Percentiles rank a stretch among this genome's conserved stretches.
Conservation (phyloP, 768 basidiomycete genomes). For the Suillus paluster region DNA sequence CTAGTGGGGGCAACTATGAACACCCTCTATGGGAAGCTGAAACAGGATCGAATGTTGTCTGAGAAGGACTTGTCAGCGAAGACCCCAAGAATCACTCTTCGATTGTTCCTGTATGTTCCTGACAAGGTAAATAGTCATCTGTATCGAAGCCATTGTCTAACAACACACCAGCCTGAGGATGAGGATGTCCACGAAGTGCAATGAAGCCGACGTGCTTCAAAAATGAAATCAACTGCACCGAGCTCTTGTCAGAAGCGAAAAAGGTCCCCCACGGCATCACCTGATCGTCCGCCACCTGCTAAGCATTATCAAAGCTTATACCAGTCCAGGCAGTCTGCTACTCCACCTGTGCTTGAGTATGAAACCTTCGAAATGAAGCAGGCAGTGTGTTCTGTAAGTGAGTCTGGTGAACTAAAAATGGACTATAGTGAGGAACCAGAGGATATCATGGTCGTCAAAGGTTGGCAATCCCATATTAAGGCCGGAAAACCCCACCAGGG, state of each 20-base stretch:
- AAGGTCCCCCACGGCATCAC: neutral
- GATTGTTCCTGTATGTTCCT: neutral
- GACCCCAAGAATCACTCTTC: neutral
- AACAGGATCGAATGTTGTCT: neutral
- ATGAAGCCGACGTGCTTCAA: neutral
- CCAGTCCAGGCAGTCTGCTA: neutral
- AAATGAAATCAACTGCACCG: neutral
- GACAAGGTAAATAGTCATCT: neutral
- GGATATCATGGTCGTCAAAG: conserved; percentile 13
- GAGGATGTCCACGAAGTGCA: neutral
- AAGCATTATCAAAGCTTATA: conserved; percentile 9
- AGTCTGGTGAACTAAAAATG: neutral
- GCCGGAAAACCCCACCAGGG: conserved; percentile 10
- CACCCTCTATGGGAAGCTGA: neutral
- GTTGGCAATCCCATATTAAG: conserved; percentile 11
- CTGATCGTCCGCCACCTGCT: neutral
- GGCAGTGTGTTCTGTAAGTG: neutral
- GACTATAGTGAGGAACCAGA: neutral
- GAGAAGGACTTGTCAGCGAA: neutral
- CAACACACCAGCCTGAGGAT: neutral
- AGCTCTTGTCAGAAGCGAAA: neutral
- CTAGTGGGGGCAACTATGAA: neutral
- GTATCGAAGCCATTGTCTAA: neutral
- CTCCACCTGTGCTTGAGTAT: neutral
- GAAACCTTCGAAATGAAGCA: neutral